Evolutionary conservation across 148 eudicot species (phyloP).

Genomic region (Pouteria glomerata): DNA sequence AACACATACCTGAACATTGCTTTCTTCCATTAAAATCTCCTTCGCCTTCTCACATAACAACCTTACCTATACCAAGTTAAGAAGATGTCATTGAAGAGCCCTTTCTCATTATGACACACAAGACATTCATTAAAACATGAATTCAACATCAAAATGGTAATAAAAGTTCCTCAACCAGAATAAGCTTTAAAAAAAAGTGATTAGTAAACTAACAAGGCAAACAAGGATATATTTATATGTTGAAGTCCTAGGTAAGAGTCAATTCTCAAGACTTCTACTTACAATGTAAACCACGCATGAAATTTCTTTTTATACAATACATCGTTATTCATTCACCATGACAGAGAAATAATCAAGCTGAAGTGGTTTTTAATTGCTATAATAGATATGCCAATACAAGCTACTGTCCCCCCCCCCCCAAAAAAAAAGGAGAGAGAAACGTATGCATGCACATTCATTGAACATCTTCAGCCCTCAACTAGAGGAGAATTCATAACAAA

Average conservation of each 20-base stretch:
- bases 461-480: too few species aligned
- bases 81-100: slow-evolving; percentile 3
- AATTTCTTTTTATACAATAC: not conserved
- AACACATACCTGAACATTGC: slow-evolving; percentile 83
- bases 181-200: too few species aligned
- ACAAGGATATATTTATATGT: not conserved
- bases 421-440: too few species aligned
- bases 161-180: not conserved
- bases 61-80: slow-evolving; percentile 50
- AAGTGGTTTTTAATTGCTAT: not conserved
- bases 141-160: not conserved
- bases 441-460: too few species aligned
- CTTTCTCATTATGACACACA: not conserved
- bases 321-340: not conserved
- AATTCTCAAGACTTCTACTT: not conserved
- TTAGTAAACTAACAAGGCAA: too few species aligned
- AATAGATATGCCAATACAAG: not conserved
- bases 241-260: not conserved
- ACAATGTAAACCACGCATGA: not conserved
- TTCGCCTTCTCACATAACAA: slow-evolving; percentile 84
- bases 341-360: not conserved
- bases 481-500: too few species aligned
- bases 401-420: too few species aligned
- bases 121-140: not conserved
- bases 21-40: slow-evolving; percentile 91